phyloP scores from a whole-genome alignment of 495 filamentous ascomycete species.

The Penicillium bialowiezense region DNA sequence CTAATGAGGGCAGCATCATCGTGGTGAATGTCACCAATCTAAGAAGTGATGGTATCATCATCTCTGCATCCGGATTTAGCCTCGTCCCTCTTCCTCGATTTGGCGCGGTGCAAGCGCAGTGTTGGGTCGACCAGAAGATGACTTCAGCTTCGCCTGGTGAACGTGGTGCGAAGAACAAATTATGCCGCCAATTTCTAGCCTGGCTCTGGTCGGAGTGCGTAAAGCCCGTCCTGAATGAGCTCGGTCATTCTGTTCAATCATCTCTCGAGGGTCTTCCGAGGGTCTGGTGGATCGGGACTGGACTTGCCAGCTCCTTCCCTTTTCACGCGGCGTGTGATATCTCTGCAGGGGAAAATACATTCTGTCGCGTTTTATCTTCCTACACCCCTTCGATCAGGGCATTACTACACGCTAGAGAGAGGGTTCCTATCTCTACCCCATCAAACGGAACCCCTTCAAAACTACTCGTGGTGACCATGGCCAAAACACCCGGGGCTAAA shows the following conservation, averaged over 20 bases:
- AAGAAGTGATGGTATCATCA: slow-evolving; percentile 10
- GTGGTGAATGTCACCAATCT: slow-evolving; percentile 13
- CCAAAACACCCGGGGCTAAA: slow-evolving; percentile 11
- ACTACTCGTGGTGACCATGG: slow-evolving; percentile 18
- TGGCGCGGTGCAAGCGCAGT: not conserved
- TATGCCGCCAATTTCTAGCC: slow-evolving; percentile 8
- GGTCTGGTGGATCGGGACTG: slow-evolving; percentile 27
- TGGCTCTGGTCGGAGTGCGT: slow-evolving; percentile 17
- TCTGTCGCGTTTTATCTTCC: slow-evolving; percentile 25
- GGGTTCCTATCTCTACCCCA: not conserved
- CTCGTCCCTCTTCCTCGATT: not conserved
- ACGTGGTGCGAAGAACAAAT: slow-evolving; percentile 10
- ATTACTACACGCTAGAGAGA: slow-evolving; percentile 9
- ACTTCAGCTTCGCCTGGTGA: no score
- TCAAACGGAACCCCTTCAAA: not conserved
- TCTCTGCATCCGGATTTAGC: not conserved
- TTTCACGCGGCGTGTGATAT: slow-evolving; percentile 20
- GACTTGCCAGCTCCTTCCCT: slow-evolving; percentile 14
- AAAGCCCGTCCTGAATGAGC: slow-evolving; percentile 8
- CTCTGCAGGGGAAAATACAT: not conserved
- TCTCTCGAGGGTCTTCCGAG: not conserved
- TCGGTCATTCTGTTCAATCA: not conserved
- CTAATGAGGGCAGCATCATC: slow-evolving; percentile 11
- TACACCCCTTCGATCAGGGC: slow-evolving; percentile 29
- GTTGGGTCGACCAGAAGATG: slow-evolving; percentile 4